Evolutionary conservation across 164 flowering plant species (phyloP).

Genomic region (Paratinospora sagittata): DNA sequence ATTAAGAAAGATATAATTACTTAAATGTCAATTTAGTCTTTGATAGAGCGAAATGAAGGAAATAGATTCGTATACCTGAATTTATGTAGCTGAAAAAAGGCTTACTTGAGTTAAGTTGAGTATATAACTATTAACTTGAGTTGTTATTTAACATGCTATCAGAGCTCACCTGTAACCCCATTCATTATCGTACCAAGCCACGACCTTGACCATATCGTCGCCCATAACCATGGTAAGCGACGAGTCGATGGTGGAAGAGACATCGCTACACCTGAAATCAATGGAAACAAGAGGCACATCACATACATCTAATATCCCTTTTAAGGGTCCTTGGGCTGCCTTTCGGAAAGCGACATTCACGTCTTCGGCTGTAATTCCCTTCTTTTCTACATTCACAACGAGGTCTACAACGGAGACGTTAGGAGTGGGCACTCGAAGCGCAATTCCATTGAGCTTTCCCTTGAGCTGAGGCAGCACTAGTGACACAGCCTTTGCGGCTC

Average conservation of each 20-base stretch:
- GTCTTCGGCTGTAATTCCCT: slow-evolving; percentile 83
- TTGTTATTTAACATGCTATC: no score
- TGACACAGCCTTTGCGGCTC: slow-evolving; percentile 98
- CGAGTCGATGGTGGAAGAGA: slow-evolving; percentile 87
- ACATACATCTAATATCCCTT: slow-evolving; percentile 79
- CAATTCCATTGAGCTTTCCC: slow-evolving; percentile 96
- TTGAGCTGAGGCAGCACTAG: slow-evolving; percentile 92
- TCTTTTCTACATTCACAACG: slow-evolving; percentile 81
- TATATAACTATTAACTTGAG: no score
- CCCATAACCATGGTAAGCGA: slow-evolving; percentile 98
- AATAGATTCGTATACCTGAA: no score
- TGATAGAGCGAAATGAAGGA: neutral
- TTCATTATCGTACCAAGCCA: slow-evolving; percentile 97
- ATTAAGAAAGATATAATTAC: no score
- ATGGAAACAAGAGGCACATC: slow-evolving; percentile 92
- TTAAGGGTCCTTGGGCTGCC: slow-evolving; percentile 83
- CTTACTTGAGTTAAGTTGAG: no score
- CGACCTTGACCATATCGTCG: slow-evolving; percentile 95
- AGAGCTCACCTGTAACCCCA: slow-evolving; percentile 97
- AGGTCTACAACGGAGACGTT: slow-evolving; percentile 95
- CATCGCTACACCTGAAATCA: slow-evolving; percentile 87
- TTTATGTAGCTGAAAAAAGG: no score
- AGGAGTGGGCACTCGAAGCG: slow-evolving; percentile 92
- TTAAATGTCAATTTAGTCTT: no score
- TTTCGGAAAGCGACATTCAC: slow-evolving; percentile 93